Evolutionary conservation across 202 grass and related monocot species (phyloP).

Genomic region (Digitaria exilis): DNA sequence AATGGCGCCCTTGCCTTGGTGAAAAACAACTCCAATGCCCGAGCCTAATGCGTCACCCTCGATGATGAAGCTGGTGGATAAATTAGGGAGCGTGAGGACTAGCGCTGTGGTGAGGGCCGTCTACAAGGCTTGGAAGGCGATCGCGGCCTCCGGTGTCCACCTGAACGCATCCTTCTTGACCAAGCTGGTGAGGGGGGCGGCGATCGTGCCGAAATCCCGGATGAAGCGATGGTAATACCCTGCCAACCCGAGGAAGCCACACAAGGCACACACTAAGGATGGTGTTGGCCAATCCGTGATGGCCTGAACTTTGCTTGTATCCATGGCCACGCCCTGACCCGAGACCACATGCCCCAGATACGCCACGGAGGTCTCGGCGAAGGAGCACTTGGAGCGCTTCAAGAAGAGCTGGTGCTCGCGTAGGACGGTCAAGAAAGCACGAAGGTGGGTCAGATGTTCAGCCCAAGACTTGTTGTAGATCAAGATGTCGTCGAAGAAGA

Average conservation of each 20-base stretch:
- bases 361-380: neutral
- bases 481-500: neutral
- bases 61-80: neutral
- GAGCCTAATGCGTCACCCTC: neutral
- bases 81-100: accelerated
- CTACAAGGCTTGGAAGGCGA: accelerated
- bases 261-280: accelerated
- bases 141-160: accelerated
- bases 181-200: accelerated
- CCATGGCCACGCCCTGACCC: neutral
- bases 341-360: neutral
- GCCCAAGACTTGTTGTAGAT: neutral
- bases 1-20: accelerated
- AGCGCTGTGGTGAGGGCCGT: accelerated
- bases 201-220: accelerated
- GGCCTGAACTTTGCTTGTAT: accelerated
- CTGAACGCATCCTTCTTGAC: neutral
- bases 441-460: neutral
- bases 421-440: neutral
- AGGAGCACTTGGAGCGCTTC: neutral
- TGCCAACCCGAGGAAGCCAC: neutral
- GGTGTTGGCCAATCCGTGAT: neutral
- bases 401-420: neutral
- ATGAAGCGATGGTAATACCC: neutral
- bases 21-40: neutral